Conservation (phyloP, 2,329 filamentous ascomycete species). For the Clonostachys rhizophaga region DNA sequence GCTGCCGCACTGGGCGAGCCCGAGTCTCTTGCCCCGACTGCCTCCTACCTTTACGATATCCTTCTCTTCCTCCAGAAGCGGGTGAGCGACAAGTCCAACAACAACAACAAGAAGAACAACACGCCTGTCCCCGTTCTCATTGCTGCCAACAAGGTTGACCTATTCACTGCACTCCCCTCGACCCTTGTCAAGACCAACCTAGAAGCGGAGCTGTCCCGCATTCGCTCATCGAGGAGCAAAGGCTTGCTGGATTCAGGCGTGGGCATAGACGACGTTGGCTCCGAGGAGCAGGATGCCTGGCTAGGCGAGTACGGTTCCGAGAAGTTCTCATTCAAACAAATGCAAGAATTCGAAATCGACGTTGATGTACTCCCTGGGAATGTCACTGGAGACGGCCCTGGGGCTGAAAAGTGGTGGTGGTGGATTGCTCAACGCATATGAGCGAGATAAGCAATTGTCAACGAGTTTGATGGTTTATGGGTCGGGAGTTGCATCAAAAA, state of each 20-base stretch:
- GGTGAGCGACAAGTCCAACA: constrained; percentile 28
- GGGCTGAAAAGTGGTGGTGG: constrained; percentile 79
- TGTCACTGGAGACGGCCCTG: constrained; percentile 59
- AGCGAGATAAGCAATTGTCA: too few species aligned
- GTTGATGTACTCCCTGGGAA: constrained; percentile 77
- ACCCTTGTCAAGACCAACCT: constrained; percentile 69
- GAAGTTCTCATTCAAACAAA: constrained; percentile 73
- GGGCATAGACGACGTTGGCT: constrained; percentile 54
- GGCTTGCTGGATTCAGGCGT: constrained; percentile 78
- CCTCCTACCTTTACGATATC: constrained; percentile 83
- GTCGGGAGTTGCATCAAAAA: too few species aligned
- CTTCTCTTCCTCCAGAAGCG: constrained; percentile 79
- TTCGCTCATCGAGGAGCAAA: constrained; percentile 72
- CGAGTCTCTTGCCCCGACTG: constrained; percentile 64
- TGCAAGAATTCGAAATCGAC: constrained; percentile 77
- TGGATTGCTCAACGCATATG: constrained; percentile 66
- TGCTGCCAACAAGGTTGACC: constrained; percentile 90
- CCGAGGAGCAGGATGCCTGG: constrained; percentile 76
- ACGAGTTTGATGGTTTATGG: too few species aligned
- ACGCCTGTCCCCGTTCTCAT: constrained; percentile 70
- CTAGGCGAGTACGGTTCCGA: constrained; percentile 76
- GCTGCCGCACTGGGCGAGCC: constrained; percentile 61
- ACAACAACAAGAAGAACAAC: background rate
- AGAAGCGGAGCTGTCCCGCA: constrained; percentile 75
- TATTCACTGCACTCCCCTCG: constrained; percentile 87